Conservation (phyloP, 805 yeast genomes). For the Alloascoidea africana region DNA sequence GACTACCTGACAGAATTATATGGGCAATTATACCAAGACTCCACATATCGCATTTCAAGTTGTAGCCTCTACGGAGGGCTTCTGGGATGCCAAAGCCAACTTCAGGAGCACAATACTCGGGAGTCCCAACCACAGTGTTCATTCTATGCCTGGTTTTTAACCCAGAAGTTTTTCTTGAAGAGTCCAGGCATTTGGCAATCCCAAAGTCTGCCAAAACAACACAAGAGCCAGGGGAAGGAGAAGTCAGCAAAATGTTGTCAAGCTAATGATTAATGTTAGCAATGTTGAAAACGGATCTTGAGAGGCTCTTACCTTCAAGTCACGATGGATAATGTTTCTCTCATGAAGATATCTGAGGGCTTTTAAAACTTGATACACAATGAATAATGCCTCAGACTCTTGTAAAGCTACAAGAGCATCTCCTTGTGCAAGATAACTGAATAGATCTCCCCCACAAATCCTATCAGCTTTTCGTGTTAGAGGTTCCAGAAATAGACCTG, state of each 20-base stretch:
- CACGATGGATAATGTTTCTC: slow-evolving; percentile 46
- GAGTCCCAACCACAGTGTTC: slow-evolving; percentile 43
- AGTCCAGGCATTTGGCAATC: slow-evolving; percentile 22
- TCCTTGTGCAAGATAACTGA: slow-evolving; percentile 33
- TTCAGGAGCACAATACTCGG: slow-evolving; percentile 64
- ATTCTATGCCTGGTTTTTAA: slow-evolving; percentile 20
- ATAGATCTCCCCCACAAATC: slow-evolving; percentile 40
- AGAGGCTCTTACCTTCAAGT: slow-evolving; percentile 25
- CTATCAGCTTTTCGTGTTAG: slow-evolving; percentile 6
- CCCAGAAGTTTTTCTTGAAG: slow-evolving; percentile 8
- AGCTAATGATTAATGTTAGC: slow-evolving; percentile 14
- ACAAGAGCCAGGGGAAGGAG: slow-evolving; percentile 36
- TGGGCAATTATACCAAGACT: slow-evolving; percentile 48
- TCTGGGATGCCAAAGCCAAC: slow-evolving; percentile 26
- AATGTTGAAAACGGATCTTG: background rate
- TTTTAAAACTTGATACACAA: slow-evolving; percentile 37
- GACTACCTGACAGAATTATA: slow-evolving; percentile 30
- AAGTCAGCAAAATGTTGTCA: slow-evolving; percentile 44
- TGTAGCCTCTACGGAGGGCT: slow-evolving; percentile 24
- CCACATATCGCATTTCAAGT: slow-evolving; percentile 51
- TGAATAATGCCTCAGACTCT: slow-evolving; percentile 38
- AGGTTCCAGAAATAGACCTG: background rate
- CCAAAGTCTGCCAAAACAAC: slow-evolving; percentile 61
- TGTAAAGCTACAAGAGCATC: slow-evolving; percentile 25
- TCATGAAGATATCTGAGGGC: slow-evolving; percentile 43